Base-by-base conservation (phyloP, 139 green algal species). In the Dunaliella primolecta region DNA sequence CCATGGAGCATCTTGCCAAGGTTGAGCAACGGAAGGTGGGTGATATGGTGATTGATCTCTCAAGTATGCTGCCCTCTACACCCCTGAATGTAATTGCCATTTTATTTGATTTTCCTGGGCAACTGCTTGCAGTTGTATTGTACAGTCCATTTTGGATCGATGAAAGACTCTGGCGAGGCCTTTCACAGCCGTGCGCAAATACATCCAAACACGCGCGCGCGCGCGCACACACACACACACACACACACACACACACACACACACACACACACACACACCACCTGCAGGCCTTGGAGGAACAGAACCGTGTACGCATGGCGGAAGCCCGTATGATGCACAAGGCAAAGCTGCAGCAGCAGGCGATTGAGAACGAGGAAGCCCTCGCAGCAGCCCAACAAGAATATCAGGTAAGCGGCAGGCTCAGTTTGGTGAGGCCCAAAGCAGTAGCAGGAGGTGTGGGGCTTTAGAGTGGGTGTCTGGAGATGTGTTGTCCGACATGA, bases 241-340 rank as follows among this genome's bases (percentile, higher is more conserved):
- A 64, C 46, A 64, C 46, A 64, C 46, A 64, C 46, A 64, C 46
- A 64, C 46, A 64, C 46, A 64, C 46, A 64, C 46, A 64, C 46
- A 64, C 46, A 64, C 46, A 64, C 46, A 64, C 46, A 64, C 46
- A 64, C 46, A 64, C 46, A 64, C 46, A 64, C 71, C 46, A 64
- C 71, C 57, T 75, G 21, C 82, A 87, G 82, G 87, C 83, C 31
- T 64, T 91, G 31, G 85, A 89, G 83, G 75, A 56, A 0, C 75
- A 83, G 57, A 91, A 91, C 85, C 36, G 82, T 3, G 3, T 21
- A 3, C 33, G 31, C 3, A 75, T 86, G 56, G 83, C 85, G 3
- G 83, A 88, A 46, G 88, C 88, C 2, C 81, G 75, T 33, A 36
- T 64, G 2, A 75, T 36, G 1, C 88, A 91, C 80, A 78, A 80